Conservation (phyloP, 1,284 basidiomycete genomes). For the Lignosus rhinocerotis region DNA sequence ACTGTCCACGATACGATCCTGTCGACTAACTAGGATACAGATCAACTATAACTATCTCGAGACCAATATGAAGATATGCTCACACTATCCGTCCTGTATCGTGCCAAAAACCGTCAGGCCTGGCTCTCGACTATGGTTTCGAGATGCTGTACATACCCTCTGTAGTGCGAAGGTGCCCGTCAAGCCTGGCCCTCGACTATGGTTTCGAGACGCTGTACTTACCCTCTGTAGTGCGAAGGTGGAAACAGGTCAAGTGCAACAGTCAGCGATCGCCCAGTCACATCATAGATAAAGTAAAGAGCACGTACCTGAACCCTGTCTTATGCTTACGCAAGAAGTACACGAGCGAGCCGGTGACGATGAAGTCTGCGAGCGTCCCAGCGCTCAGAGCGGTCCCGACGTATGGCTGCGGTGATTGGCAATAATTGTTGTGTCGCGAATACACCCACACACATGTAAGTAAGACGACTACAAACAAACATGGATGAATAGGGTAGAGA, state of each 20-base stretch:
- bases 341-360: not conserved
- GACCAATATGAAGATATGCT: not conserved
- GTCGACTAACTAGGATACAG: not conserved
- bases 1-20: conserved; percentile 1
- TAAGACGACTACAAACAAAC: not conserved
- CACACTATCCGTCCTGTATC: conserved; percentile 1
- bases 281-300: not conserved
- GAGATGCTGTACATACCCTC: not conserved
- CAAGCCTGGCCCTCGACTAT: too few species aligned
- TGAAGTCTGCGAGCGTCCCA: not conserved
- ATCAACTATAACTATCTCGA: not conserved
- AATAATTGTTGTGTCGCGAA: too few species aligned
- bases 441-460: not conserved
- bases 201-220: not conserved
- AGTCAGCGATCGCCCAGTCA: not conserved
- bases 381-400: not conserved
- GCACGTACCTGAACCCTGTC: not conserved
- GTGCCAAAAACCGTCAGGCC: not conserved
- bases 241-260: not conserved
- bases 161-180: not conserved
- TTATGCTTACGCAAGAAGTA: not conserved
- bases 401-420: not conserved
- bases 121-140: not conserved
- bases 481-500: not conserved
- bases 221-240: not conserved